These are phyloP conservation scores for Epicoccum nigrum DNA, from an alignment of 2,329 filamentous ascomycete genomes.

Conservation along the genomic window DNA sequence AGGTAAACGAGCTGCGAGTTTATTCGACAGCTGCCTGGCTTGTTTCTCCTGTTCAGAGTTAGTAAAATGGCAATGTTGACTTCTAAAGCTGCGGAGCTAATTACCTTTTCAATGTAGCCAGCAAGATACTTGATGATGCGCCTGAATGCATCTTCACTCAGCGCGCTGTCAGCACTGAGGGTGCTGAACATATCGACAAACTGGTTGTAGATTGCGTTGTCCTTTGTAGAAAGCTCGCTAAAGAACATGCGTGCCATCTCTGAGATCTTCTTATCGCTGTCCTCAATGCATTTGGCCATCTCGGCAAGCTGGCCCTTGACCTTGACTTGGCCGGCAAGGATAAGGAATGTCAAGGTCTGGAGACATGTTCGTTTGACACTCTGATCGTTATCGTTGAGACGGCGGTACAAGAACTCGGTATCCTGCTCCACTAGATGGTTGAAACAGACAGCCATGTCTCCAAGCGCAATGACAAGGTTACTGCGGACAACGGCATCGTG, in stretches of 20 bases:
- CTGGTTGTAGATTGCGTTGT: conserved; percentile 99
- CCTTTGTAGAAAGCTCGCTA: conserved; percentile 94
- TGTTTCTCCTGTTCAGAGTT: conserved; percentile 80
- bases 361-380: conserved; percentile 96
- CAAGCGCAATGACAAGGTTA: conserved; percentile 94
- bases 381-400: conserved; percentile 84
- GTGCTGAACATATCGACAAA: conserved; percentile 99
- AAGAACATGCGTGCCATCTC: conserved; percentile 99
- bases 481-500: conserved; percentile 90
- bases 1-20: conserved; percentile 82
- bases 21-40: conserved; percentile 89
- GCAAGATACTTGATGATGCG: conserved; percentile 91
- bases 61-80: conserved; percentile 3
- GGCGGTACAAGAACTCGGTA: conserved; percentile 94
- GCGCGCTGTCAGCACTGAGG: conserved; percentile 77
- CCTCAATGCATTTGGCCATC: conserved; percentile 98
- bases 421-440: conserved; percentile 99
- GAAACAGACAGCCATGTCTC: conserved; percentile 99
- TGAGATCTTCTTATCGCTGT: conserved; percentile 91
- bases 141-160: conserved; percentile 85
- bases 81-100: not conserved
- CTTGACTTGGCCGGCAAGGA: conserved; percentile 96
- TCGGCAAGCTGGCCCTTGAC: conserved; percentile 98
- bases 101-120: conserved; percentile 95
- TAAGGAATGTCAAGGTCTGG: conserved; percentile 98